Percentiles rank a stretch among this genome's conserved stretches.
These are phyloP conservation scores for Picochlorum sp. DNA, from an alignment of 139 green algal genomes.

Conservation along the genomic window DNA sequence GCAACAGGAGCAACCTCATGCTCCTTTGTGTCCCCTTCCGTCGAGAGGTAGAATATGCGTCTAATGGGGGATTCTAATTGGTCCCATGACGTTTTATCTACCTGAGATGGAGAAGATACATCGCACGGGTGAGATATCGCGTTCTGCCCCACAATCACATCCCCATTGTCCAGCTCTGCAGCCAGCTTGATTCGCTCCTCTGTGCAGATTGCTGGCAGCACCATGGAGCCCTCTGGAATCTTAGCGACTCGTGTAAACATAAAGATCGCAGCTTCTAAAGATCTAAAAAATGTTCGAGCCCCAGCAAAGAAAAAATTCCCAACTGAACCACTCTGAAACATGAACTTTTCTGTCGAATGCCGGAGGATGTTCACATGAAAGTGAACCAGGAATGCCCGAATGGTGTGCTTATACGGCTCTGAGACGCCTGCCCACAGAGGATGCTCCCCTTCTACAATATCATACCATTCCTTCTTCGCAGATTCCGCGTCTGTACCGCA, in stretches of 20 bases:
- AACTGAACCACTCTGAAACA: conserved; percentile 86
- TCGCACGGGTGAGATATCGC: conserved; percentile 88
- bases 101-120: conserved; percentile 9
- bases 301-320: conserved; percentile 94
- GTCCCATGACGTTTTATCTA: conserved; percentile 52
- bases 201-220: conserved; percentile 87
- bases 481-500: conserved; percentile 25
- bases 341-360: conserved; percentile 73
- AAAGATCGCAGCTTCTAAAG: conserved; percentile 95
- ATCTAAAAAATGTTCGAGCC: conserved; percentile 89
- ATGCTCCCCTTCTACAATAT: conserved; percentile 88
- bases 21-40: conserved; percentile 53
- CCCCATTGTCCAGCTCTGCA: conserved; percentile 84
- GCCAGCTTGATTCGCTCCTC: conserved; percentile 91
- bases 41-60: conserved; percentile 93
- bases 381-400: conserved; percentile 92
- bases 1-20: conserved; percentile 78
- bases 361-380: conserved; percentile 87
- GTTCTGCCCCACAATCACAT: conserved; percentile 87
- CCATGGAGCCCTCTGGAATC: conserved; percentile 56
- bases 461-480: conserved; percentile 75
- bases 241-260: conserved; percentile 76
- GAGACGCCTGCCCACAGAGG: conserved; percentile 81
- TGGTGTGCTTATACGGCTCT: conserved; percentile 97
- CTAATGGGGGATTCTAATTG: conserved; percentile 70